Base-by-base conservation (phyloP, 83 land plant species). In the Diphasiastrum complanatum region DNA sequence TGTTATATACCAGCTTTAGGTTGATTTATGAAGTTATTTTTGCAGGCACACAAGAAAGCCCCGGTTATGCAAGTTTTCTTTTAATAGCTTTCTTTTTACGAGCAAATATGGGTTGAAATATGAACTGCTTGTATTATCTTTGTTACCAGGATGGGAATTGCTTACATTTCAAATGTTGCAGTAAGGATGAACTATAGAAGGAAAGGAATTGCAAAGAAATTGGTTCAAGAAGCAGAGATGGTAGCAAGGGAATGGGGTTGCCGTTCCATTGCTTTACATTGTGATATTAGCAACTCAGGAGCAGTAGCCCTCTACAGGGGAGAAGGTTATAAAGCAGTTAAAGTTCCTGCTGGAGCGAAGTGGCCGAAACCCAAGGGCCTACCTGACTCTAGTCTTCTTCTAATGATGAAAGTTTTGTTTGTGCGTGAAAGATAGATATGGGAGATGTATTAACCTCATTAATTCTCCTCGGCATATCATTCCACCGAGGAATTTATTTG, bases 361-460 rank as follows among this genome's bases (percentile, higher is more conserved):
- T 89, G 95, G 95, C 95, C 95, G 8, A 77, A 82, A 45, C 95
- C 95, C 2, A 80, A 67, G 56, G 65, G 80, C n/a, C 46, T 77
- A 5, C 79, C 87, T 1, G 76, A 79, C 55, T 43, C 78, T 33
- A 61, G 64, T 20, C 81, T 80, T 62, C 33, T 45, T 52, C 81
- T 86, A 70, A 86, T 86, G 91, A 81, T 86, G 82, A 86, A 86
- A n/a, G n/a, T n/a, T n/a, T n/a, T n/a, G n/a, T n/a, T n/a, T n/a
- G n/a, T n/a, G n/a, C n/a, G n/a, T n/a, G n/a, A n/a, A n/a, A n/a
- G n/a, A n/a, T n/a, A n/a, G n/a, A n/a, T n/a, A n/a, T n/a, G n/a
- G n/a, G n/a, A n/a, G n/a, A n/a, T n/a, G n/a, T n/a, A n/a, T n/a
- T n/a, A n/a, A n/a, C n/a, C n/a, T n/a, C n/a, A n/a, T n/a, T n/a